Base-by-base conservation (phyloP, 345 rosid species). In the Limnanthes douglasii region DNA sequence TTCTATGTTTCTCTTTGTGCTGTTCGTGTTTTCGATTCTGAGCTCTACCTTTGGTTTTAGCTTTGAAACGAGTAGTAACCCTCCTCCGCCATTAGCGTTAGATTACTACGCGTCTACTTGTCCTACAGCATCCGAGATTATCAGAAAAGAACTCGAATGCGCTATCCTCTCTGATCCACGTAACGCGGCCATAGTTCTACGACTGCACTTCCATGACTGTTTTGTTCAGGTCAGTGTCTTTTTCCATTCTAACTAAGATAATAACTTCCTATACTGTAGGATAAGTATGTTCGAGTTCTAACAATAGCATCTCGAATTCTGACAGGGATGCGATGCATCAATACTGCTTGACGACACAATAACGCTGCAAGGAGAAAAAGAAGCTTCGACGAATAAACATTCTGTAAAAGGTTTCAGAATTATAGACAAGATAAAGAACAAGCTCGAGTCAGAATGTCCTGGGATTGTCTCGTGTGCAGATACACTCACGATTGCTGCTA, bases 271-370 rank as follows among this genome's bases (percentile, higher is more conserved):
- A n/a, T n/a, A n/a, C n/a, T n/a, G n/a, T n/a, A n/a, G n/a, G n/a
- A n/a, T n/a, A n/a, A n/a, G n/a, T n/a, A n/a, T n/a, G n/a, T n/a
- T n/a, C n/a, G n/a, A n/a, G n/a, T n/a, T n/a, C n/a, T n/a, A n/a
- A 3, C 27, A 47, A 29, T 8, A 23, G 28, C 31, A 18, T 13
- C 50, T n/a, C n/a, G n/a, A n/a, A n/a, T n/a, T n/a, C n/a, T n/a
- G n/a, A 41, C 58, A 86, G 97, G 93, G 97, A 23, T 88, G 97
- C 11, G 97, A 88, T 31, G 97, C 66, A 11, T 88, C 97, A 8
- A 64, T 74, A 57, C 55, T 88, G 55, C 70, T 88, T 4, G 97
- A 88, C 17, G 95, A 88, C 19, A 83, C 90, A 18, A 54, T 55
- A 28, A 41, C 51, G 18, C 41, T 88, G 10, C 43, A 54, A 41